Evolutionary conservation across 208 protist genomes (phyloP).

Genomic region (Trypanosoma boissoni): DNA sequence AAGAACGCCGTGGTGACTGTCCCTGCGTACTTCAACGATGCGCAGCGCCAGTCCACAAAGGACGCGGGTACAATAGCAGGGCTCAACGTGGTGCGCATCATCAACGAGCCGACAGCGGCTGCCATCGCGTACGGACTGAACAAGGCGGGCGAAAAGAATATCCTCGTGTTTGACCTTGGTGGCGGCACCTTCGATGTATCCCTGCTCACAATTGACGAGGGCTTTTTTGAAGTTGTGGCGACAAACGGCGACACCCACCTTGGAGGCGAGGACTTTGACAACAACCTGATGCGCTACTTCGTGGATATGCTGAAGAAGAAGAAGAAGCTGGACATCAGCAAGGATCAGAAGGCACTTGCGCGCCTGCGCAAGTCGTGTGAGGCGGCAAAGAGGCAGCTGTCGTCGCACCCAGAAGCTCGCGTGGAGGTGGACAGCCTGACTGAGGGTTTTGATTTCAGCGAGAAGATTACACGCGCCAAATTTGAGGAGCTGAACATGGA

Average conservation of each 20-base stretch:
- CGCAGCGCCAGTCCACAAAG: slow-evolving; percentile 97
- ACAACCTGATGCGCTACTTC: slow-evolving; percentile 85
- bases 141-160: slow-evolving; percentile 35
- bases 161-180: slow-evolving; percentile 79
- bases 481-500: slow-evolving; percentile 86
- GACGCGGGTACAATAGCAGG: slow-evolving; percentile 95
- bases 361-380: slow-evolving; percentile 96
- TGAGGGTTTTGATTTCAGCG: no score
- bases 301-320: slow-evolving; percentile 93
- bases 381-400: slow-evolving; percentile 97
- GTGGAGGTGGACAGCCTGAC: slow-evolving; percentile 96
- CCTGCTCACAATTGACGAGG: slow-evolving; percentile 94
- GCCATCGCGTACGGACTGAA: slow-evolving; percentile 96
- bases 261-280: slow-evolving; percentile 99
- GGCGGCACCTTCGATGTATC: slow-evolving; percentile 98
- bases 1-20: slow-evolving; percentile 94
- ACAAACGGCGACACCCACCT: slow-evolving; percentile 99
- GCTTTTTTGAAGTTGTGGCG: slow-evolving; percentile 97
- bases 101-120: slow-evolving; percentile 99
- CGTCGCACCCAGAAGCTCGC: slow-evolving; percentile 82
- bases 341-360: slow-evolving; percentile 95
- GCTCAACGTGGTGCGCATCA: slow-evolving; percentile 95
- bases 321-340: slow-evolving; percentile 89
- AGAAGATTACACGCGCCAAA: slow-evolving; percentile 87
- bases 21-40: slow-evolving; percentile 98